These are phyloP conservation scores for Thalassiosira mediterranea DNA, from an alignment of 352 stramenopile genomes.

Conservation along the genomic window DNA sequence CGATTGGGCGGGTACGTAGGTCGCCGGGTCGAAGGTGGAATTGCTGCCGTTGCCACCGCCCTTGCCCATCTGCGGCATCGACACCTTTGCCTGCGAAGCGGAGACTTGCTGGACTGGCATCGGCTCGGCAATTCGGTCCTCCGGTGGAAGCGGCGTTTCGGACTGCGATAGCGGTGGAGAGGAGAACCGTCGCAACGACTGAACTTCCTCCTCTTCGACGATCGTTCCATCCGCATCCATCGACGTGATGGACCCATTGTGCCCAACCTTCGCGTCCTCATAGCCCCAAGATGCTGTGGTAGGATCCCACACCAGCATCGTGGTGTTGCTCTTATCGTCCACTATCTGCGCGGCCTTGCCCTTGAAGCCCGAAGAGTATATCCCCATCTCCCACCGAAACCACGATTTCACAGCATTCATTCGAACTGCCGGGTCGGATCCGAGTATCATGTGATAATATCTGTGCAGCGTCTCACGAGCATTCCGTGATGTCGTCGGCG, in stretches of 20 bases:
- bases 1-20: constrained; percentile 64
- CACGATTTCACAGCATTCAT: constrained; percentile 82
- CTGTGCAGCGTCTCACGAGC: constrained; percentile 86
- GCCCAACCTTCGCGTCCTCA: constrained; percentile 45
- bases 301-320: constrained; percentile 51
- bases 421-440: constrained; percentile 34
- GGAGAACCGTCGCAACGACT: constrained; percentile 44
- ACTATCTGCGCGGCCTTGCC: neutral
- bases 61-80: neutral
- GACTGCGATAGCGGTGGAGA: constrained; percentile 6
- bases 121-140: constrained; percentile 3
- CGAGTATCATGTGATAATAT: constrained; percentile 66
- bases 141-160: neutral
- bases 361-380: constrained; percentile 67
- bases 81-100: neutral
- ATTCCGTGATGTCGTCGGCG: constrained; percentile 1
- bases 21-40: constrained; percentile 31
- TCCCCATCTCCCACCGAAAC: constrained; percentile 89
- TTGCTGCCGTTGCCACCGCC: neutral
- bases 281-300: constrained; percentile 19
- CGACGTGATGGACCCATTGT: constrained; percentile 27
- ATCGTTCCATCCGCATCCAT: constrained; percentile 12
- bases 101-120: constrained; percentile 15
- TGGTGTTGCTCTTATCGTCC: neutral
- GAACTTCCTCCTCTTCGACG: constrained; percentile 17